Percentiles rank a stretch among this genome's conserved stretches.
phyloP scores from a whole-genome alignment of 208 protist species.

The Trypanosoma cruzi region DNA sequence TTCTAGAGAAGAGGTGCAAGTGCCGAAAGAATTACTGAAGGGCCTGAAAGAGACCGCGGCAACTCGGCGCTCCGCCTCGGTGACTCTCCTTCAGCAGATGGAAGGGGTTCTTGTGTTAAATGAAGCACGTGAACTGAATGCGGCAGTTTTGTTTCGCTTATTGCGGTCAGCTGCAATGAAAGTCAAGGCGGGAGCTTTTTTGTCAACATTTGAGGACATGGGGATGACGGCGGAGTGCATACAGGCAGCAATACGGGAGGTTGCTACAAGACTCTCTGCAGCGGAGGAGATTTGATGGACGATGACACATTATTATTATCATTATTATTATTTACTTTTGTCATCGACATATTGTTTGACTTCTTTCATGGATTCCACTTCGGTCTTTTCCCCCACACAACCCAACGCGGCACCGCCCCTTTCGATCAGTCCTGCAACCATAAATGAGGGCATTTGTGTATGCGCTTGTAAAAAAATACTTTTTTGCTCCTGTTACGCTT shows the following conservation, averaged over 20 bases:
- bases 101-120: conserved; percentile 84
- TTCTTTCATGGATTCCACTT: too few relatives aligned
- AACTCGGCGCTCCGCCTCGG: conserved; percentile 37
- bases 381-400: too few relatives aligned
- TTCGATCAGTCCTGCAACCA: too few relatives aligned
- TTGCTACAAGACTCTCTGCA: conserved; percentile 55
- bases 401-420: too few relatives aligned
- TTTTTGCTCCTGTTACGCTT: too few relatives aligned
- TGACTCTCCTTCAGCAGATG: conserved; percentile 44
- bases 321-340: conserved; percentile 18
- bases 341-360: too few relatives aligned
- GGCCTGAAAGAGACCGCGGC: conserved; percentile 29
- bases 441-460: too few relatives aligned
- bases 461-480: too few relatives aligned
- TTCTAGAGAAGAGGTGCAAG: conserved; percentile 18
- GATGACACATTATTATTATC: conserved; percentile 15
- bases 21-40: conserved; percentile 24
- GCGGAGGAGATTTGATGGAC: conserved; percentile 44
- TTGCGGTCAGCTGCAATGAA: conserved; percentile 81
- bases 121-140: conserved; percentile 69
- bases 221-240: conserved; percentile 61
- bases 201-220: conserved; percentile 73
- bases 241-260: conserved; percentile 53
- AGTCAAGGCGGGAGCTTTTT: conserved; percentile 76
- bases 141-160: conserved; percentile 64